phyloP scores from a whole-genome alignment of 2,329 filamentous ascomycete genomes.

The Blumeria hordei region DNA sequence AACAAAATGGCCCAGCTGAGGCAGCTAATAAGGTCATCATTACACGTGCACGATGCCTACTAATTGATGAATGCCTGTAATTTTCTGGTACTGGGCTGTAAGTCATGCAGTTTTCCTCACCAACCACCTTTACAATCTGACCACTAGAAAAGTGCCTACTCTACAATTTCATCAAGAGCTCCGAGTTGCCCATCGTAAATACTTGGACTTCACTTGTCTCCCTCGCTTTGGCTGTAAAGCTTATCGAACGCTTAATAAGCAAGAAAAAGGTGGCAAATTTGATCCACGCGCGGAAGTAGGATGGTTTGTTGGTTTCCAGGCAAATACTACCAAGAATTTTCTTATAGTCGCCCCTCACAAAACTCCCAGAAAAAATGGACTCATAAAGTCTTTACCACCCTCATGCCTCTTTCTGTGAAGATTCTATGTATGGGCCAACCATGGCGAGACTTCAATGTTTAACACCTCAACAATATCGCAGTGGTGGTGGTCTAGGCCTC shows the following conservation, averaged over 20 bases:
- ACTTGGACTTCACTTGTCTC: not conserved
- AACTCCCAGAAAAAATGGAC: not conserved
- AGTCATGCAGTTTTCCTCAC: not conserved
- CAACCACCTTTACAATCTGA: not conserved
- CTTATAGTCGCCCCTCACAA: not conserved
- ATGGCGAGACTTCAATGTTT: not conserved
- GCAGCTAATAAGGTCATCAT: not conserved
- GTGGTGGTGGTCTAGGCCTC: no score
- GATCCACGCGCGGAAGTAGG: not conserved
- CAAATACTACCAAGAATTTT: not conserved
- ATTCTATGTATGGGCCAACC: not conserved
- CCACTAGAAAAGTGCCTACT: not conserved
- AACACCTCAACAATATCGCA: no score
- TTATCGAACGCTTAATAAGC: not conserved
- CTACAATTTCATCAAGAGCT: not conserved
- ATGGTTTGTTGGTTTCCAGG: not conserved
- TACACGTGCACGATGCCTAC: not conserved
- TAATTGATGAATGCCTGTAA: not conserved
- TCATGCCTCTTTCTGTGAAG: not conserved
- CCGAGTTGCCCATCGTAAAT: not conserved
- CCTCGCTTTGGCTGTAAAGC: slow-evolving; percentile 1
- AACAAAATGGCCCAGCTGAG: not conserved
- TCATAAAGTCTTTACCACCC: not conserved
- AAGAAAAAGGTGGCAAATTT: not conserved
- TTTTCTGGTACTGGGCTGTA: not conserved